These are phyloP conservation scores for Dothistroma pini DNA, from an alignment of 2,329 filamentous ascomycete genomes.

Conservation along the genomic window DNA sequence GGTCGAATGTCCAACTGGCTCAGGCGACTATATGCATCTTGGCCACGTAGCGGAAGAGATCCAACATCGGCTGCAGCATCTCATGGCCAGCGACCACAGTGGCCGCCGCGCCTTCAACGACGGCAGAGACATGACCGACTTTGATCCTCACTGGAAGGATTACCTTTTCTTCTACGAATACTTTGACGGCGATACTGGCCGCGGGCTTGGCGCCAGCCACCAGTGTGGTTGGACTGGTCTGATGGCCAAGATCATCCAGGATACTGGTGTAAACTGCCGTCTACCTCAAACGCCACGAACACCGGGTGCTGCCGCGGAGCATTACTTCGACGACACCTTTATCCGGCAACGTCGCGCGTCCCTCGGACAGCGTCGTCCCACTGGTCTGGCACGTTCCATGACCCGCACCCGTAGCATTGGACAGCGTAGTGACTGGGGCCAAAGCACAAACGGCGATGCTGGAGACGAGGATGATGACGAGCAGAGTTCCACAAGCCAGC, in stretches of 20 bases:
- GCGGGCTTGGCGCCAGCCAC: conserved; percentile 85
- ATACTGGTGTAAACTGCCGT: conserved; percentile 87
- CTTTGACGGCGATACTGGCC: conserved; percentile 88
- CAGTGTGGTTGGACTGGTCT: conserved; percentile 96
- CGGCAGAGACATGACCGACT: conserved; percentile 80
- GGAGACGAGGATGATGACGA: conserved; percentile 37
- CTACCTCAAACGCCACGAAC: conserved; percentile 91
- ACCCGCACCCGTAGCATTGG: conserved; percentile 66
- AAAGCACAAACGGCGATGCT: conserved; percentile 32
- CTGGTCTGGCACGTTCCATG: conserved; percentile 35
- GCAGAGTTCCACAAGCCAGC: conserved; percentile 25
- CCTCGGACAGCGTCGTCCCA: conserved; percentile 66
- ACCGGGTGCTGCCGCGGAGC: conserved; percentile 74
- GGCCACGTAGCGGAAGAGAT: conserved; percentile 93
- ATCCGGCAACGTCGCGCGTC: conserved; percentile 49
- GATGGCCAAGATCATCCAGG: conserved; percentile 95
- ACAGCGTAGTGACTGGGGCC: conserved; percentile 69
- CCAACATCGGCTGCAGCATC: conserved; percentile 88
- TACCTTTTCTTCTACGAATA: conserved; percentile 96
- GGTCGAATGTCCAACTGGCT: conserved; percentile 90
- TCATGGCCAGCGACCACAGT: conserved; percentile 80
- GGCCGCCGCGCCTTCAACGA: conserved; percentile 85
- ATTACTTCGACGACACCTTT: conserved; percentile 95
- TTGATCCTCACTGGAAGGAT: conserved; percentile 89
- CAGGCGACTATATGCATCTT: conserved; percentile 91